Evolutionary conservation across 2,329 filamentous ascomycete species (phyloP), one percentile per base, ranked within the genome.

Genomic region (Paecilomyces fulvus): DNA sequence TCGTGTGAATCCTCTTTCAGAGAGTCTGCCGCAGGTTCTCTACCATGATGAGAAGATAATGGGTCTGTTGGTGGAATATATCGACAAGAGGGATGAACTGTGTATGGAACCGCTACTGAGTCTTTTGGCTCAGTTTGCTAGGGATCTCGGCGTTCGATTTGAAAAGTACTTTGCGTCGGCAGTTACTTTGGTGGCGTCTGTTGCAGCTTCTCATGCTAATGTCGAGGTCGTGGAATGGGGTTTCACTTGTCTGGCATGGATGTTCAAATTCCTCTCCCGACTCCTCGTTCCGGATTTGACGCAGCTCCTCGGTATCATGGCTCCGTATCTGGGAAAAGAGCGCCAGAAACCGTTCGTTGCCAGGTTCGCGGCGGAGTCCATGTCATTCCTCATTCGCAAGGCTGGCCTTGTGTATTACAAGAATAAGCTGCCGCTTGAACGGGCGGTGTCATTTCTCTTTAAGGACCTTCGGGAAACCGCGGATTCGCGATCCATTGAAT

Each of bases 171-270:
- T 96, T 70, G 81, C 84, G 50, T 81, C 83, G 53, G 85, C 88
- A 25, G 83, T 99, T 57, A 82, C 79, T 55, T 77, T 95, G 55
- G 84, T 99, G 55, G 83, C 89, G 43, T 83, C 84, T 14, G 82
- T 97, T 61, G 92, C 91, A 10, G 86, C 86, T 55, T 88, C 84
- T 64, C 84, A 89, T 54, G 81, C 88, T 56, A 87, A 89, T 66
- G 86, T 89, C 25, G 89, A 92, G 60, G 91, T 95, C n/a, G 89
- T 97, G 53, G 94, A 99, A 75, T 97, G 92, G 92, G 92, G 90
- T 53, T 99, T 99, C 74, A 90, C 87, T 11, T 92, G 90, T 64
- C 79, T 99, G 56, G 91, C 94, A 50, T 99, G 95, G 79, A 79
- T 97, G 46, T 96, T 99, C 82, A 99, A 99, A 70, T 97, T 97